Evolutionary conservation across 2,329 filamentous ascomycete species (phyloP).

Genomic region (Fusarium ramigenum): DNA sequence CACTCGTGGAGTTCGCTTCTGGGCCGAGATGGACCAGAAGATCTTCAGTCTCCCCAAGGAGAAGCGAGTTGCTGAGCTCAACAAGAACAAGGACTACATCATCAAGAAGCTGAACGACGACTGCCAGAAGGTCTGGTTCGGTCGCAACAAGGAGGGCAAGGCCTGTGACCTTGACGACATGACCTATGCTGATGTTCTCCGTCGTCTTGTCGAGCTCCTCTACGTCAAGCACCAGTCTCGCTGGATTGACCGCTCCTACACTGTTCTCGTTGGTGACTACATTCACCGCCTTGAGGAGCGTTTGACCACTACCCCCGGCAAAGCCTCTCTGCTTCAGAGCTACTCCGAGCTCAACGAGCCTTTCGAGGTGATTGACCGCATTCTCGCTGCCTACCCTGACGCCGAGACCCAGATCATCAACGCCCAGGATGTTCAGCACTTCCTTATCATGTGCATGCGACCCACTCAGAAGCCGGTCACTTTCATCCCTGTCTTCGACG

Average conservation of each 20-base stretch:
- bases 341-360: conserved; percentile 89
- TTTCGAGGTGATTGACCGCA: conserved; percentile 78
- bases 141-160: conserved; percentile 80
- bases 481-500: conserved; percentile 94
- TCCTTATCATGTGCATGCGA: conserved; percentile 90
- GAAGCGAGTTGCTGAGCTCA: conserved; percentile 86
- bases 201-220: conserved; percentile 87
- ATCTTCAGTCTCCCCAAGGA: conserved; percentile 97
- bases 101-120: conserved; percentile 96
- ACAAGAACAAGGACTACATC: conserved; percentile 89
- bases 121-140: conserved; percentile 98
- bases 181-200: conserved; percentile 90
- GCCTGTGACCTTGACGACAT: conserved; percentile 92
- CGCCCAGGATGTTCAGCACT: conserved; percentile 97
- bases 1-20: conserved; percentile 94
- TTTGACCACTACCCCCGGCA: conserved; percentile 77
- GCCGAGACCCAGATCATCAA: conserved; percentile 93
- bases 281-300: conserved; percentile 97
- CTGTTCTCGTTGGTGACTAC: conserved; percentile 89
- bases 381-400: conserved; percentile 85
- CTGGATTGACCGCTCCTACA: conserved; percentile 90
- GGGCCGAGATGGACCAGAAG: conserved; percentile 99
- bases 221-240: conserved; percentile 90
- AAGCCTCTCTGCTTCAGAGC: conserved; percentile 86
- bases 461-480: conserved; percentile 95